Conservation (phyloP, 371 early-diverging fungal genomes). For the Mortierella sp. region DNA sequence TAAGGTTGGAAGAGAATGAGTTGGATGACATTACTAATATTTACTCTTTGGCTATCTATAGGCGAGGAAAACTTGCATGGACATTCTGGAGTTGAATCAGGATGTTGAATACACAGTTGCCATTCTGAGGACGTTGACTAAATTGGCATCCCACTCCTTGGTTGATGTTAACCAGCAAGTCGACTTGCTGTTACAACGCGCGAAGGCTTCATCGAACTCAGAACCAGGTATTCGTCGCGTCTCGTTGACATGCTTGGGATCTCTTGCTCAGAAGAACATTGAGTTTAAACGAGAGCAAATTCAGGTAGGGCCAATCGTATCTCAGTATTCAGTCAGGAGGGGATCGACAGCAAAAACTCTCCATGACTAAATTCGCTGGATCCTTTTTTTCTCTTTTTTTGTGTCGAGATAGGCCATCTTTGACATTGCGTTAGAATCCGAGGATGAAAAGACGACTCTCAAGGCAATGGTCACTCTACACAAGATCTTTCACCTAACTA, state of each 20-base stretch:
- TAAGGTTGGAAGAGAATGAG: background rate
- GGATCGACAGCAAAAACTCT: background rate
- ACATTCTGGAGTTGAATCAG: conserved; percentile 57
- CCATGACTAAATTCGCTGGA: background rate
- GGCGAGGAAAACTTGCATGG: conserved; percentile 63
- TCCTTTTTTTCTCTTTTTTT: background rate
- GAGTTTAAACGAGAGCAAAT: conserved; percentile 42
- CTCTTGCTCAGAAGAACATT: conserved; percentile 31
- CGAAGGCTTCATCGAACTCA: conserved; percentile 13
- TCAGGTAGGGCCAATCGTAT: conserved; percentile 22
- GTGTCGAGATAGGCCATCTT: conserved; percentile 24
- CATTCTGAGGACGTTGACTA: conserved; percentile 62
- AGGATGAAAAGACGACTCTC: conserved; percentile 35
- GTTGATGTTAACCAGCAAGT: conserved; percentile 68
- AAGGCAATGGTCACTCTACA: conserved; percentile 22
- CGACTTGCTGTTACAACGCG: conserved; percentile 52
- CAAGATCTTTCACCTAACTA: conserved; percentile 38
- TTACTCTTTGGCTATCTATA: conserved; percentile 9
- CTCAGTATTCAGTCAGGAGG: background rate
- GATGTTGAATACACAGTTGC: conserved; percentile 59
- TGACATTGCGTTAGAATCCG: conserved; percentile 24
- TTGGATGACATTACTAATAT: background rate
- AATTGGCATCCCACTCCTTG: conserved; percentile 62
- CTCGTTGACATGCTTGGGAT: conserved; percentile 41
- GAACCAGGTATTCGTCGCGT: conserved; percentile 43